phyloP scores from a whole-genome alignment of 2,329 filamentous ascomycete genomes.

The Phoma sp. region DNA sequence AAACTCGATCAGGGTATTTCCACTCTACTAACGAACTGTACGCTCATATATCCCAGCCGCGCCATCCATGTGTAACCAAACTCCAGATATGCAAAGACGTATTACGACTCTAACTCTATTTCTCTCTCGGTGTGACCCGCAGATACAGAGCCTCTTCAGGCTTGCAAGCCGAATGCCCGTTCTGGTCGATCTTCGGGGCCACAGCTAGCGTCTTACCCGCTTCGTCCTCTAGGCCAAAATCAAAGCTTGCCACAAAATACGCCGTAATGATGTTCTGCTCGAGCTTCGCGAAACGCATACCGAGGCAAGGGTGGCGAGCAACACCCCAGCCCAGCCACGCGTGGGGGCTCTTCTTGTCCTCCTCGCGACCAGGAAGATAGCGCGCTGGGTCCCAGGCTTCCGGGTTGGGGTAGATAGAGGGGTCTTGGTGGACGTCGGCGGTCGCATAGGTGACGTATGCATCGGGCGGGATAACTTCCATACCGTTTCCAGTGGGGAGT shows the following conservation, averaged over 20 bases:
- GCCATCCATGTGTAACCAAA: not conserved
- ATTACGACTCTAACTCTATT: slow-evolving; percentile 7
- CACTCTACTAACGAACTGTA: not conserved
- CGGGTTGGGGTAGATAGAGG: slow-evolving; percentile 57
- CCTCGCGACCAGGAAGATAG: slow-evolving; percentile 55
- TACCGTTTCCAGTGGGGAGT: slow-evolving; percentile 52
- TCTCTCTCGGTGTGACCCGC: slow-evolving; percentile 46
- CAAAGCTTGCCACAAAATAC: slow-evolving; percentile 58
- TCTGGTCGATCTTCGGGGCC: slow-evolving; percentile 46
- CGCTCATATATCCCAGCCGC: not conserved
- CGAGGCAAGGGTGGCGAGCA: slow-evolving; percentile 53
- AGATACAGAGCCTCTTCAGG: slow-evolving; percentile 46
- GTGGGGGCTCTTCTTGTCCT: slow-evolving; percentile 53
- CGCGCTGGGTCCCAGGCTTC: slow-evolving; percentile 58
- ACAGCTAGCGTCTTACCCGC: slow-evolving; percentile 40
- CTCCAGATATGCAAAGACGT: not conserved
- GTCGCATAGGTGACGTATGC: slow-evolving; percentile 55
- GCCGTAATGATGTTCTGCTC: slow-evolving; percentile 59
- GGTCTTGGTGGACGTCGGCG: slow-evolving; percentile 58
- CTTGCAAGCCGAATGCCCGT: slow-evolving; percentile 51
- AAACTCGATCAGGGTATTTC: not conserved
- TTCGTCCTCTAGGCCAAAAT: slow-evolving; percentile 53
- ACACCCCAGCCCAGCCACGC: slow-evolving; percentile 48
- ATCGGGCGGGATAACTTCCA: slow-evolving; percentile 57
- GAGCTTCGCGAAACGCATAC: slow-evolving; percentile 59